Conservation (phyloP, 1,139 yeast genomes). For the Candida albicans region DNA sequence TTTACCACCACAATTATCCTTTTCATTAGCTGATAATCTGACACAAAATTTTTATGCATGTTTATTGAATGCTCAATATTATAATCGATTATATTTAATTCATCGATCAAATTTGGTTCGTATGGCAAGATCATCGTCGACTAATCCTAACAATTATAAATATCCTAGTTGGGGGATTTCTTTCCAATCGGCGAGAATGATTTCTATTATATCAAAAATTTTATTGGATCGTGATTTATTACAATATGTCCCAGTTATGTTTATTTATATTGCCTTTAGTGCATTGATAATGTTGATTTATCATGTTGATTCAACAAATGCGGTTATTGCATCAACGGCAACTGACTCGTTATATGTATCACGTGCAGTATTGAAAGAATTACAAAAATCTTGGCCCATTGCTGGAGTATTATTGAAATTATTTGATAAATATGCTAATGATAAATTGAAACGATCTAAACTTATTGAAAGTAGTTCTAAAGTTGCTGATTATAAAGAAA, state of each 20-base stretch:
- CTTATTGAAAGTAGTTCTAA: conserved; percentile 43
- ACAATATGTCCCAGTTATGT: conserved; percentile 55
- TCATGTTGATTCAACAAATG: conserved; percentile 64
- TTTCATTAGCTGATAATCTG: conserved; percentile 55
- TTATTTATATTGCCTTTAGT: conserved; percentile 59
- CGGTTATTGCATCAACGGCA: conserved; percentile 60
- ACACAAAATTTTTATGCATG: conserved; percentile 61
- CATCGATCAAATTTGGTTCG: conserved; percentile 70
- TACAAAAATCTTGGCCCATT: conserved; percentile 48
- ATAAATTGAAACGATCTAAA: conserved; percentile 44
- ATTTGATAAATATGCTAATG: conserved; percentile 49
- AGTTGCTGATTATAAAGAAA: conserved; percentile 42
- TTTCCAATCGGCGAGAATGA: conserved; percentile 83
- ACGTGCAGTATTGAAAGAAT: conserved; percentile 50
- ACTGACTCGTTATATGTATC: conserved; percentile 56
- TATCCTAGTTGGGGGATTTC: conserved; percentile 86
- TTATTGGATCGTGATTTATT: conserved; percentile 54
- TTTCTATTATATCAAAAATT: conserved; percentile 64
- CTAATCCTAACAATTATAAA: conserved; percentile 50
- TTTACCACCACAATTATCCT: conserved; percentile 64
- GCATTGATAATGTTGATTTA: conserved; percentile 74
- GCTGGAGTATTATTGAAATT: conserved; percentile 43
- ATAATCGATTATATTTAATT: conserved; percentile 66
- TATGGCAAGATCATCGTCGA: conserved; percentile 45
- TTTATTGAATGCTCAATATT: conserved; percentile 68